Conservation (phyloP, 2,329 filamentous ascomycete species). For the Trichoderma gracile region DNA sequence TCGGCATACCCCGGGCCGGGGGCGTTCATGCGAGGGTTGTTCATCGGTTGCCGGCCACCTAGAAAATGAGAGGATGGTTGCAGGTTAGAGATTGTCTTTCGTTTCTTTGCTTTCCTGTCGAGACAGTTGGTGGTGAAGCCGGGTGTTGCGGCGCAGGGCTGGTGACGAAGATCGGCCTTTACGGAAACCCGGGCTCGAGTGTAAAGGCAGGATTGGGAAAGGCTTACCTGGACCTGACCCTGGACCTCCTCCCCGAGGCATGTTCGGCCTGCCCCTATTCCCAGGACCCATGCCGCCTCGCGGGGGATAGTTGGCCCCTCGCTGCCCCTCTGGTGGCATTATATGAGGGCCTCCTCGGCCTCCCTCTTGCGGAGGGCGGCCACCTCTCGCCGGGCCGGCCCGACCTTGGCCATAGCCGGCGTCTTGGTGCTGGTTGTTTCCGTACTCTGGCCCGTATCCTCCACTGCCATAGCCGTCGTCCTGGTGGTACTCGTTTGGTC, state of each 20-base stretch:
- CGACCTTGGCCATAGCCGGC: constrained; percentile 48
- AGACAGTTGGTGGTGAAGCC: background rate
- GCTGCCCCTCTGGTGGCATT: constrained; percentile 41
- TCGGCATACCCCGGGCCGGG: constrained; percentile 33
- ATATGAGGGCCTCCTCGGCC: constrained; percentile 45
- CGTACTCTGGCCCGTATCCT: constrained; percentile 42
- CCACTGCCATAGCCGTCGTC: constrained; percentile 46
- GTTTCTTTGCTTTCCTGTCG: no score
- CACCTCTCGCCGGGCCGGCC: constrained; percentile 45
- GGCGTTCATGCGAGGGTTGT: constrained; percentile 36
- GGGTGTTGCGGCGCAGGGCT: background rate
- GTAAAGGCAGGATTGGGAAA: background rate
- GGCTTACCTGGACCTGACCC: constrained; percentile 44
- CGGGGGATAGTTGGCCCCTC: constrained; percentile 43
- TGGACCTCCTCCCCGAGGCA: constrained; percentile 43
- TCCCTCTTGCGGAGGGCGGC: constrained; percentile 44
- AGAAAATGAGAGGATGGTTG: background rate
- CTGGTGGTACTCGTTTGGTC: constrained; percentile 44
- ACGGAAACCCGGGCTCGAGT: background rate
- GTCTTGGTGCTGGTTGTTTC: constrained; percentile 45
- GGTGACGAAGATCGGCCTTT: background rate
- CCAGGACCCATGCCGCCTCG: constrained; percentile 37
- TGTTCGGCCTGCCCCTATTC: constrained; percentile 32
- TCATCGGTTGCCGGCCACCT: constrained; percentile 37
- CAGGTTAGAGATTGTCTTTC: background rate